Percentiles rank a stretch among this genome's conserved stretches.
These are phyloP conservation scores for Ceriops zippeliana DNA, from an alignment of 345 rosid species.

Conservation along the genomic window DNA sequence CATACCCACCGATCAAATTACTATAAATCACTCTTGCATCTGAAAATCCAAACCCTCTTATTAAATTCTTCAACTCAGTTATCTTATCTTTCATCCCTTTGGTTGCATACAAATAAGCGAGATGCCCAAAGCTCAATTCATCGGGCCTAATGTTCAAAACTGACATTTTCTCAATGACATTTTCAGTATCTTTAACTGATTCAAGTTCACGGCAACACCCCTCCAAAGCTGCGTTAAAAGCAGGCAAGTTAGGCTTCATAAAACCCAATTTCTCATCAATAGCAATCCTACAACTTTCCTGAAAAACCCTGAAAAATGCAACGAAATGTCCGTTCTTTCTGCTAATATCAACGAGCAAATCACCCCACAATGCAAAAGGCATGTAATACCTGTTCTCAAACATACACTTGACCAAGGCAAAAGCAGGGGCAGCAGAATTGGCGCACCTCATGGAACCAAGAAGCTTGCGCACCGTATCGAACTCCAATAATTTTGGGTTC, in stretches of 20 bases:
- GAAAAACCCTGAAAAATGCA: slow-evolving; percentile 60
- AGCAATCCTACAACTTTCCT: slow-evolving; percentile 66
- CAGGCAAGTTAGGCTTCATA: slow-evolving; percentile 68
- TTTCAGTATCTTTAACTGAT: slow-evolving; percentile 64
- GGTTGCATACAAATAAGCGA: slow-evolving; percentile 77
- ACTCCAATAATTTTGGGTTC: slow-evolving; percentile 51
- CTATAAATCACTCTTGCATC: slow-evolving; percentile 38
- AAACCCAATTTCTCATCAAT: slow-evolving; percentile 65
- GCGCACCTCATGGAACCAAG: slow-evolving; percentile 57
- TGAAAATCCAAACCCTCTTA: slow-evolving; percentile 54
- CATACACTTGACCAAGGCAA: slow-evolving; percentile 74
- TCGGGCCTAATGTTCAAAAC: slow-evolving; percentile 68
- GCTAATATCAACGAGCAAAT: slow-evolving; percentile 50
- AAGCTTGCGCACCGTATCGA: slow-evolving; percentile 45
- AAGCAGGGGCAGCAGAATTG: slow-evolving; percentile 50
- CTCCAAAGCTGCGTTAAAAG: slow-evolving; percentile 76
- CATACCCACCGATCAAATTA: slow-evolving; percentile 68
- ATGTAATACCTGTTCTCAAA: slow-evolving; percentile 73
- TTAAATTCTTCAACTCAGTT: slow-evolving; percentile 53
- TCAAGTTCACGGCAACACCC: slow-evolving; percentile 57
- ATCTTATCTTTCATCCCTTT: slow-evolving; percentile 67
- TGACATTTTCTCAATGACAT: slow-evolving; percentile 62
- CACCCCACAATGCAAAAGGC: slow-evolving; percentile 79
- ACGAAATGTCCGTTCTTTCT: slow-evolving; percentile 41
- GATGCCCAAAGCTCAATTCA: slow-evolving; percentile 70